A percentile compares a stretch with the other conserved stretches of the same genome.
phyloP scores from a whole-genome alignment of 768 basidiomycete species.

The Mycena epipterygia region DNA sequence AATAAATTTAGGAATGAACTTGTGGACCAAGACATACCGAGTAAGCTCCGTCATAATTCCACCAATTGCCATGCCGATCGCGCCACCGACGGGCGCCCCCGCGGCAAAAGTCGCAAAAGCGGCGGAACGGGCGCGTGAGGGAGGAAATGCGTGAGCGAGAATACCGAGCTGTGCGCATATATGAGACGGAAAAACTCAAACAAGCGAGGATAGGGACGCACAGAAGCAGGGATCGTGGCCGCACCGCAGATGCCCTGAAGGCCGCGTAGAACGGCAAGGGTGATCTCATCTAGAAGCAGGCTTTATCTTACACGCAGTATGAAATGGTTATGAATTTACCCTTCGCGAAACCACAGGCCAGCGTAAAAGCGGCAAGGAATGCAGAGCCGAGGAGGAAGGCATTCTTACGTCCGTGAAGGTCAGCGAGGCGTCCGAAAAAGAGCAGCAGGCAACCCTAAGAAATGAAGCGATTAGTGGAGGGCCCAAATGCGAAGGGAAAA shows the following conservation, averaged over 20 bases:
- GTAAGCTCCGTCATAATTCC: conserved; percentile 64
- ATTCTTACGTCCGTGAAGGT: conserved; percentile 71
- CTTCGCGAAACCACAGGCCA: conserved; percentile 67
- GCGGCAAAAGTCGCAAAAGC: conserved; percentile 80
- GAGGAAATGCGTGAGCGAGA: conserved; percentile 73
- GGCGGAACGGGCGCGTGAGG: conserved; percentile 62
- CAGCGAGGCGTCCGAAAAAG: conserved; percentile 71
- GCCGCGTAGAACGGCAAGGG: conserved; percentile 70
- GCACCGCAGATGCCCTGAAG: conserved; percentile 74
- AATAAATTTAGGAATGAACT: neutral
- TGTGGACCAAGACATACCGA: conserved; percentile 18
- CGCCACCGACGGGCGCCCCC: conserved; percentile 77
- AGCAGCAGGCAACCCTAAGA: conserved; percentile 71
- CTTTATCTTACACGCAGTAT: neutral
- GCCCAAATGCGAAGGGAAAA: neutral
- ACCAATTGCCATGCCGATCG: conserved; percentile 69
- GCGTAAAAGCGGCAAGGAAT: conserved; percentile 57
- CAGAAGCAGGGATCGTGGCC: conserved; percentile 69
- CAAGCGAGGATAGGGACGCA: conserved; percentile 46
- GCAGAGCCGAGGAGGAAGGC: conserved; percentile 65
- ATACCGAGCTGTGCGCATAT: conserved; percentile 65
- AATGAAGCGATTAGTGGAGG: neutral
- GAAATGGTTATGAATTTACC: conserved; percentile 30
- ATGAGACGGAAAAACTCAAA: neutral
- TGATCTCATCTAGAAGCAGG: conserved; percentile 50